phyloP scores from a whole-genome alignment of 805 yeast species.

The Lipomyces sp. region DNA sequence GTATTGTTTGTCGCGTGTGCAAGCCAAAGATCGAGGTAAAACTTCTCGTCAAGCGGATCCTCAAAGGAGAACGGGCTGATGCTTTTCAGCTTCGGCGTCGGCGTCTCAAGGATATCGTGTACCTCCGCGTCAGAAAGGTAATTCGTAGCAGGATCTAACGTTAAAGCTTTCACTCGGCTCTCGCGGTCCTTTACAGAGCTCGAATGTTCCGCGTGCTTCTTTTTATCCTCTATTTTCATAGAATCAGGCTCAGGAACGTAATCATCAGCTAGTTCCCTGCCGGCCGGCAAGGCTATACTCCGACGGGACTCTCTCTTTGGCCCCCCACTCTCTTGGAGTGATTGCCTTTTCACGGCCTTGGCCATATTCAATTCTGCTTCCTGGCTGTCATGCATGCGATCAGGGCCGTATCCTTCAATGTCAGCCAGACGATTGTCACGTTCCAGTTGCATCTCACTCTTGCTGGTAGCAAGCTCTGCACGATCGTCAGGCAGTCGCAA shows the following conservation, averaged over 20 bases:
- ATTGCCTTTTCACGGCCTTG: slow-evolving; percentile 1
- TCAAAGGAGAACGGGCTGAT: slow-evolving; percentile 85
- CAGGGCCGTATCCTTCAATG: slow-evolving; percentile 20
- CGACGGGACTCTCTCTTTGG: slow-evolving; percentile 6
- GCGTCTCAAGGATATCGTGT: slow-evolving; percentile 49
- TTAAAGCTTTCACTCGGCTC: slow-evolving; percentile 2
- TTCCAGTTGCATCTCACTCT: no score
- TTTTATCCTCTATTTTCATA: no score
- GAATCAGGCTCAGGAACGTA: not conserved
- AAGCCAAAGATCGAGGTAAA: slow-evolving; percentile 83
- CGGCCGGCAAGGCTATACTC: slow-evolving; percentile 17
- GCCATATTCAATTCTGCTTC: slow-evolving; percentile 20
- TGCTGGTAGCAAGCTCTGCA: not conserved
- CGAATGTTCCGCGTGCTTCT: not conserved
- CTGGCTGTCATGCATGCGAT: slow-evolving; percentile 16
- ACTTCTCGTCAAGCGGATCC: slow-evolving; percentile 81
- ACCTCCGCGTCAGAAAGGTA: slow-evolving; percentile 19
- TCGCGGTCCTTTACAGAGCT: not conserved
- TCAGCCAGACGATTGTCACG: slow-evolving; percentile 6
- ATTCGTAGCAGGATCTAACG: slow-evolving; percentile 18
- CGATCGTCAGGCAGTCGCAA: not conserved
- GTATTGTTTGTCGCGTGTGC: slow-evolving; percentile 83
- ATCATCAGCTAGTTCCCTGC: not conserved
- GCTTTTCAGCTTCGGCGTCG: slow-evolving; percentile 41
- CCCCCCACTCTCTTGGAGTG: not conserved